Evolutionary conservation across 2,329 filamentous ascomycete genomes (phyloP), one percentile per base, ranked within the genome.

Genomic region (Microdochium paspali): DNA sequence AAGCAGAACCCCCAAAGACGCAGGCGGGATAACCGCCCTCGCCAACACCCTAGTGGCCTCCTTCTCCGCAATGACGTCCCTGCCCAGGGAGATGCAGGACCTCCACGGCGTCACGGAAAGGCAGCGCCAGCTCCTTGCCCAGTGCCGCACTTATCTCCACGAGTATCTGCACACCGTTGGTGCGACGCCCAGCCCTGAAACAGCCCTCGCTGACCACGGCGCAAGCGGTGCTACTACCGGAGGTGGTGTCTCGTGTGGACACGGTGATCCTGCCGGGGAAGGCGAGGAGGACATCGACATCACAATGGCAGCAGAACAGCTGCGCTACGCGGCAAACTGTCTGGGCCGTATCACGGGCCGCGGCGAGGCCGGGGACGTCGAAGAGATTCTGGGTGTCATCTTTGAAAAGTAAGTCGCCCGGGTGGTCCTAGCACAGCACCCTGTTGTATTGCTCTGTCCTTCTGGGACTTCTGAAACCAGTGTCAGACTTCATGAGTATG

Each of bases 401-500:
- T 98, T 98, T 69, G 91, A 97, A 65, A 97, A 95, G 87, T 95
- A 70, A 73, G 80, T 79, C 30, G n/a, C n/a, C n/a, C n/a, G n/a
- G n/a, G n/a, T n/a, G n/a, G n/a, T n/a, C n/a, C n/a, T n/a, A n/a
- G n/a, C n/a, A n/a, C n/a, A n/a, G n/a, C n/a, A n/a, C n/a, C n/a
- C n/a, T n/a, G n/a, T n/a, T n/a, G n/a, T n/a, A n/a, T n/a, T n/a
- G n/a, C n/a, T n/a, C n/a, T n/a, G n/a, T n/a, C n/a, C n/a, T n/a
- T n/a, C n/a, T n/a, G n/a, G n/a, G n/a, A n/a, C n/a, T n/a, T n/a
- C n/a, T 28, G 26, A 28, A 7, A 28, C 7, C 7, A 13, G 26
- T 13, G 26, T 13, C 26, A 28, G 26, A 7, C 7, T 28, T 28
- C 18, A 18, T 46, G 10, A 3, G 45, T 20, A 12, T n/a, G 6